Base-by-base conservation (phyloP, 192 early-diverging fungal species). In the Coemansia javaensis region DNA sequence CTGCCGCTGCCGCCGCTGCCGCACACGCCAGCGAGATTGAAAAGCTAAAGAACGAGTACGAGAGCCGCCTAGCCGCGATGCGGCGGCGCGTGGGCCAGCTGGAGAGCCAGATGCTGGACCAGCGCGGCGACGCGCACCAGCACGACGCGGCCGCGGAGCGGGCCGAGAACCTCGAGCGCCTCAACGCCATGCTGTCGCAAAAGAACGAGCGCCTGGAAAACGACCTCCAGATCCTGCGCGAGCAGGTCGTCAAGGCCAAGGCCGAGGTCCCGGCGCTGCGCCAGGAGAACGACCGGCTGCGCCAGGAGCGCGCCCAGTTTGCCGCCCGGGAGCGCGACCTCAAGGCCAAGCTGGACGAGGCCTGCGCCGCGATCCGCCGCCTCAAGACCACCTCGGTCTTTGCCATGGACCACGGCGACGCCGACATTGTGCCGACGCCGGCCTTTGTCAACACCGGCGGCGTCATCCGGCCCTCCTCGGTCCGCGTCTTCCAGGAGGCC, bases 401-500 rank as follows among this genome's bases (percentile, higher is more conserved):
- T 53, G 71, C 71, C 2, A 58, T 60, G 65, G 71, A 75, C 39
- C 71, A 75, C 24, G 60, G 63, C 3, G 71, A 68, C n/a, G 39
- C 58, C 10, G 71, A 66, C 34, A 44, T 75, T 44, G 73, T 67
- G 25, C 73, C 77, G 33, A 67, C 75, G 18, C 80, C 78, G 6
- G 67, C 63, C 50, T 63, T 68, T 54, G 59, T 58, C 31, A 75
- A 64, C 18, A 48, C 78, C 12, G 74, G 80, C 46, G 91, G 88
- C 16, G 79, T 77, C 12, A 78, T 97, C 30, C 80, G 88, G 12
- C 84, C 84, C 27, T 73, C 76, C 4, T 74, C 80, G 22, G 75
- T 94, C 17, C 76, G 80, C 20, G 68, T 78, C 14, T 94, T 91
- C 75, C 85, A 94, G 56, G 78, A 75, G 12, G 84, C 90, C n/a